Evolutionary conservation across 1,284 basidiomycete species (phyloP), one percentile per base, ranked within the genome.

Genomic region (Ustilago loliicola): DNA sequence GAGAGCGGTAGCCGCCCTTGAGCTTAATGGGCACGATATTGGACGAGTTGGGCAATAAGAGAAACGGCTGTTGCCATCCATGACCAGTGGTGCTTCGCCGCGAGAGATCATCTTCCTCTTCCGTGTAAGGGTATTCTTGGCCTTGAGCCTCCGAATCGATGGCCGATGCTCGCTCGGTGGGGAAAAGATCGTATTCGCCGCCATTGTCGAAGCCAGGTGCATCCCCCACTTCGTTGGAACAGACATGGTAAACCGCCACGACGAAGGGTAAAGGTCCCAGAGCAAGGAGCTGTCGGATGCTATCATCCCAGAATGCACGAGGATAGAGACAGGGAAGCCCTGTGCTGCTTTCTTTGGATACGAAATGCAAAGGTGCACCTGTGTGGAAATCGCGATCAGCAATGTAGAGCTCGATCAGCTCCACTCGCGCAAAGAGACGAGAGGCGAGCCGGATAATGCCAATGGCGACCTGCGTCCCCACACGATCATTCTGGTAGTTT

Each of bases 261-360:
- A 68, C 73, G 23, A 76, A 76, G 5, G 68, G 73, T 19, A 76
- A 55, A 2, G 73, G 68, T 17, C 56, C 67, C 27, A 64, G 2
- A 2, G 36, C 55, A 4, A 66, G 11, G 0, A 67, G 7, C 36
- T 67, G 61, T 3, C 27, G n/a, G 23, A 67, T 38, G 32, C 17
- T 53, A 32, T 68, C 60, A 9, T 72, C 58, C 73, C 73, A 76
- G 45, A 71, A 72, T 25, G 65, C 58, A 7, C 62, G 64, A n/a
- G 73, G 73, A 29, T 76, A 76, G 3, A 75, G 53, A 45, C 72
- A 75, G 8, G 72, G 72, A n/a, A 75, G 40, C 3, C 72, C 72
- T 3, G 68, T 76, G 3, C 42, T 42, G 68, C 73, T 76, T 8
- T 54, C 68, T 21, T 69, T 70, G 51, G 72, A 75, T 5, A 69